Evolutionary conservation across 768 basidiomycete genomes (phyloP).

Genomic region (Podaxis mareebaensis): DNA sequence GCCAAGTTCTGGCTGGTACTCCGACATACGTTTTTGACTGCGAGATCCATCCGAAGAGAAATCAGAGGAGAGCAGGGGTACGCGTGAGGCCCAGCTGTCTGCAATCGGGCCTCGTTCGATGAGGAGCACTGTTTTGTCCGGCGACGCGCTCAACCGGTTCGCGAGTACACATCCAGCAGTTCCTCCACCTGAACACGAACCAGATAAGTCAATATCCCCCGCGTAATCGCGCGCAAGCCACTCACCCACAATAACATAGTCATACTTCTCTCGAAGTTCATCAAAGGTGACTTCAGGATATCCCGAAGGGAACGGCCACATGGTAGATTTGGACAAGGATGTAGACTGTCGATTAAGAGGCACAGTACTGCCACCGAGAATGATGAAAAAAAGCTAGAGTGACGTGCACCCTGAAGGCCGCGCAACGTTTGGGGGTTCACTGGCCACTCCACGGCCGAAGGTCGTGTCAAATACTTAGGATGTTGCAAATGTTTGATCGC

Average conservation of each 20-base stretch:
- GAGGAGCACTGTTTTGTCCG: slow-evolving; percentile 48
- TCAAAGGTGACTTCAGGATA: slow-evolving; percentile 10
- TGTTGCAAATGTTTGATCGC: no score
- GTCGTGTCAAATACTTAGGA: no score
- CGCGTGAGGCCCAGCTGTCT: slow-evolving; percentile 25
- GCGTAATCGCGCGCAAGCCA: slow-evolving; percentile 13
- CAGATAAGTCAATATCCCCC: background rate
- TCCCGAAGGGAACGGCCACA: slow-evolving; percentile 12
- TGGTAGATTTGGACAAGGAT: background rate
- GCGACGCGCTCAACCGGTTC: slow-evolving; percentile 55
- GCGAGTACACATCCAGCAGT: slow-evolving; percentile 64
- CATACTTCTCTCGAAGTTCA: slow-evolving; percentile 15
- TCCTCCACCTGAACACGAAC: slow-evolving; percentile 52
- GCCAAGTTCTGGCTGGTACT: slow-evolving; percentile 40
- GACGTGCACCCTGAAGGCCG: no score
- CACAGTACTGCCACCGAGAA: no score
- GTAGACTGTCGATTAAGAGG: no score
- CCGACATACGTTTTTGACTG: slow-evolving; percentile 44
- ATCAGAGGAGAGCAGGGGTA: slow-evolving; percentile 15
- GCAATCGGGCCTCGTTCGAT: slow-evolving; percentile 60
- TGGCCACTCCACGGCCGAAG: no score
- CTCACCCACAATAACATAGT: slow-evolving; percentile 20
- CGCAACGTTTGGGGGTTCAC: no score
- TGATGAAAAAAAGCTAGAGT: no score
- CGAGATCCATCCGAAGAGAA: slow-evolving; percentile 17